These are phyloP conservation scores for Kandelia obovata DNA, from an alignment of 345 rosid genomes.

Conservation along the genomic window DNA sequence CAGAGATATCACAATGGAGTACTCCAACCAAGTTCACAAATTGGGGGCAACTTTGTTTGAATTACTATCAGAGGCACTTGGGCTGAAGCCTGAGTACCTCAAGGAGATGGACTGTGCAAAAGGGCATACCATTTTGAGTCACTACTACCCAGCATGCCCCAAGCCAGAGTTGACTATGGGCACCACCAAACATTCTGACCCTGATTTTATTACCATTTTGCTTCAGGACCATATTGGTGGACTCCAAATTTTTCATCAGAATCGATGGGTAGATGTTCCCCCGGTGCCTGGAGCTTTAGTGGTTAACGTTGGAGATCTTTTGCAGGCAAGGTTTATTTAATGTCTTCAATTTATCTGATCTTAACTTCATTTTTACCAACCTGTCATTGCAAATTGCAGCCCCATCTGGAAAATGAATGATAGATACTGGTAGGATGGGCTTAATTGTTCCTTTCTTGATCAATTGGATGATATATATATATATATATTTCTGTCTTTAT, in stretches of 20 bases:
- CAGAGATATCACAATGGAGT: slow-evolving; percentile 14
- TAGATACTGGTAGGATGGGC: no score
- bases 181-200: slow-evolving; percentile 13
- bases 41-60: slow-evolving; percentile 13
- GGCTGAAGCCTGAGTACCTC: slow-evolving; percentile 9
- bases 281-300: slow-evolving; percentile 10
- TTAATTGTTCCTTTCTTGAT: no score
- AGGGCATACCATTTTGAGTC: slow-evolving; percentile 6
- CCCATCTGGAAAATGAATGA: no score
- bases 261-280: slow-evolving; percentile 16
- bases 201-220: slow-evolving; percentile 13
- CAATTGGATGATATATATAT: no score
- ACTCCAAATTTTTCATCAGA: slow-evolving; percentile 19
- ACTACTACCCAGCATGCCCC: slow-evolving; percentile 29
- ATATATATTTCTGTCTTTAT: no score
- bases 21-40: background rate
- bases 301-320: slow-evolving; percentile 18
- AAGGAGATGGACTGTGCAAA: slow-evolving; percentile 14
- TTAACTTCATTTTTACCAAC: no score
- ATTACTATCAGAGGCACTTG: slow-evolving; percentile 19
- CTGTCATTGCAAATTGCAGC: no score
- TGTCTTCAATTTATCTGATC: no score
- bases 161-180: slow-evolving; percentile 14
- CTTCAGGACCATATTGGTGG: slow-evolving; percentile 20
- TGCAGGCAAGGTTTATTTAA: slow-evolving; percentile 9